Evolutionary conservation across 768 basidiomycete species (phyloP).

Genomic region (Thelephora aurantiotincta): DNA sequence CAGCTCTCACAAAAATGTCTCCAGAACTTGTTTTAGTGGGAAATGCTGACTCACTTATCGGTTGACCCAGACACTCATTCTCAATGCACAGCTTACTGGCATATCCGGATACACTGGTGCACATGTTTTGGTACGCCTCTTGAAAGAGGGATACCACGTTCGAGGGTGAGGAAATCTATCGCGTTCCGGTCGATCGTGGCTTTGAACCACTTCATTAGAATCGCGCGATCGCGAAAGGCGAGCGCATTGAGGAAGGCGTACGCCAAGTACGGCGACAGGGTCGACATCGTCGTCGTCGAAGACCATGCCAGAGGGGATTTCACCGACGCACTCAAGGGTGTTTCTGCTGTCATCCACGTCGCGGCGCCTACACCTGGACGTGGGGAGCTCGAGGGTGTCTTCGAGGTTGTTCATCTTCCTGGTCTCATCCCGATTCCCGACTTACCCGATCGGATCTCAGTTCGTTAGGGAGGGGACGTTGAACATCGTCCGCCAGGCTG

Average conservation of each 20-base stretch:
- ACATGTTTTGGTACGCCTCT: constrained; percentile 7
- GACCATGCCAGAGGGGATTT: too few species aligned
- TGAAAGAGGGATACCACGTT: too few species aligned
- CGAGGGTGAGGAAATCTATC: too few species aligned
- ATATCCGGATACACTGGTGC: not conserved
- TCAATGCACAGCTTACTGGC: too few species aligned
- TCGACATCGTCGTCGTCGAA: too few species aligned
- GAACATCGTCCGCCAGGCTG: constrained; percentile 26
- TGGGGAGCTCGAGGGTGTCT: not conserved
- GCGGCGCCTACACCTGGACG: constrained; percentile 4
- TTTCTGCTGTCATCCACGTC: constrained; percentile 9
- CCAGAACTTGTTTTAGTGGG: too few species aligned
- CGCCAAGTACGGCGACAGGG: not conserved
- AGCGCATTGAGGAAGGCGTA: not conserved
- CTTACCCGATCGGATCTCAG: constrained; percentile 4
- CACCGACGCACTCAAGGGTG: too few species aligned
- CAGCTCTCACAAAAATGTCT: too few species aligned
- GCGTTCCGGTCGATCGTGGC: constrained; percentile 9
- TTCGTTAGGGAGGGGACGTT: constrained; percentile 10
- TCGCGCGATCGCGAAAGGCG: not conserved
- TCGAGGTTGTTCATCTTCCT: not conserved
- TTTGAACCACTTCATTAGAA: constrained; percentile 13
- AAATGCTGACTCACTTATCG: too few species aligned
- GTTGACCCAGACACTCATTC: too few species aligned
- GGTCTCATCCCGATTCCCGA: not conserved